Conservation (phyloP, 345 rosid genomes). For the Triadica sebifera region DNA sequence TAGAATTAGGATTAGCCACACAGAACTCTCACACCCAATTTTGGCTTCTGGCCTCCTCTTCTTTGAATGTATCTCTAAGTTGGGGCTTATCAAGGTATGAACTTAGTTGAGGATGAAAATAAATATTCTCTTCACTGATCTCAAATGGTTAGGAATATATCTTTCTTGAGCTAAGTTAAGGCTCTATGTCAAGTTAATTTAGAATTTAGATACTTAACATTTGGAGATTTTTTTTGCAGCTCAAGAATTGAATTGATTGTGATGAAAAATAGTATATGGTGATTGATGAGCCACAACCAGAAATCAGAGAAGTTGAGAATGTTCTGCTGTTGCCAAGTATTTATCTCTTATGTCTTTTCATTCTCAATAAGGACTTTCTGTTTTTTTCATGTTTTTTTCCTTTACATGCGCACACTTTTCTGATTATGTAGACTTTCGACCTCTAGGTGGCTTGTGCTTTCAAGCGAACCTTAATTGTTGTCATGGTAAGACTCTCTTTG, state of each 20-base stretch:
- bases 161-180: constrained; percentile 10
- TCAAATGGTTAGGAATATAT: neutral
- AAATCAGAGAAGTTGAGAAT: constrained; percentile 12
- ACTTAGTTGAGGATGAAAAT: constrained; percentile 2
- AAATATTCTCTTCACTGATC: constrained; percentile 3
- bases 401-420: neutral
- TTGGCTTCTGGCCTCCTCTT: no score
- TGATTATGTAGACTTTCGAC: constrained; percentile 10
- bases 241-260: constrained; percentile 9
- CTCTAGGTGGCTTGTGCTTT: constrained; percentile 20
- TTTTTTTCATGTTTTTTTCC: no score
- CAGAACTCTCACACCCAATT: no score
- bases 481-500: constrained; percentile 11
- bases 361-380: neutral
- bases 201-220: neutral
- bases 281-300: constrained; percentile 15
- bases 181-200: constrained; percentile 7
- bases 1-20: no score
- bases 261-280: neutral
- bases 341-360: neutral
- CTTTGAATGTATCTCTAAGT: no score
- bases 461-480: constrained; percentile 8
- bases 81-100: no score
- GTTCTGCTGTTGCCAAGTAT: constrained; percentile 24
- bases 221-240: constrained; percentile 16